Evolutionary conservation across 2,329 filamentous ascomycete species (phyloP), one percentile per base, ranked within the genome.

Genomic region (Phaeomoniella chlamydospora): DNA sequence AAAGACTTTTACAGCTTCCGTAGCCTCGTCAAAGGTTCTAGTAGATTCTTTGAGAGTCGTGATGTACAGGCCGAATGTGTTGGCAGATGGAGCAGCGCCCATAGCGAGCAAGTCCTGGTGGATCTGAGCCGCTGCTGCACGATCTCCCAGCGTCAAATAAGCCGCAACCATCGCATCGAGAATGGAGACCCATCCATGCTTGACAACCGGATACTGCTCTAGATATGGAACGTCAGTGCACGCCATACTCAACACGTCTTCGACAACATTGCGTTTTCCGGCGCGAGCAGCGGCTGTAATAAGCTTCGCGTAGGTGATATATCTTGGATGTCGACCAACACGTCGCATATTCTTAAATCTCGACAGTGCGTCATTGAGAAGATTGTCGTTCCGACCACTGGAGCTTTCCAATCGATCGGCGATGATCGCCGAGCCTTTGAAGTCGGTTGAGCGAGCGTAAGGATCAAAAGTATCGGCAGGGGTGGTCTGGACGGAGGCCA

Each of bases 41-140:
- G 85, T 85, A 1, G 85, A 93, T 53, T 94, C 88, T 65, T 96
- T 94, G 42, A 98, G 68, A 2, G 88, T 96, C n/a, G 92, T 96
- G 61, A 98, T 98, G 69, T 96, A 98, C 13, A 98, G 73, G 40
- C 90, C 90, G 48, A 92, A 98, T 1, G 90, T 98, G 66, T 98
- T 98, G 31, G 90, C 90, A 2, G 88, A 93, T 12, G 90, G 90
- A 6, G 87, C 80, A 41, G 82, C 77, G 33, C 88, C 88, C 67
- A 96, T 90, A 41, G 85, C 78, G 34, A 93, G 68, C 46, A 98
- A 70, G 56, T 98, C 85, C 57, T 90, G 80, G 54, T 96, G 90
- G 58, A 81, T 94, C 48, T 85, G 77, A 55, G 80, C 78, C 41
- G 90, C 90, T 41, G 84, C 65, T 39, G 72, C 70, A 38, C 88